Evolutionary conservation across 805 yeast genomes (phyloP).

Genomic region (Clavispora carvajalis): DNA sequence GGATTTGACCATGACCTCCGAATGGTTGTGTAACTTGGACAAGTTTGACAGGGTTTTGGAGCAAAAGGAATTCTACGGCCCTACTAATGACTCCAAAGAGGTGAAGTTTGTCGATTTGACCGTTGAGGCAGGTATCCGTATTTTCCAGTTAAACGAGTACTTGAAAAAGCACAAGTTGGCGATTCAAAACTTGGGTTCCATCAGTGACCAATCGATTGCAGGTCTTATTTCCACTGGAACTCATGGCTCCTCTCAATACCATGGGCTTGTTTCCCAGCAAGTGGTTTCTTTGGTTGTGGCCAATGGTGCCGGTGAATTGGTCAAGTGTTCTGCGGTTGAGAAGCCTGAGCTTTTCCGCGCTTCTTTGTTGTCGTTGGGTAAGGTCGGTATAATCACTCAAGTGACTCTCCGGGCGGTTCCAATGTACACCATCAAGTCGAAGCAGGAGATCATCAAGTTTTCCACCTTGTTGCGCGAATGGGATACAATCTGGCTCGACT

Average conservation of each 20-base stretch:
- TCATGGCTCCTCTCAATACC: conserved; percentile 91
- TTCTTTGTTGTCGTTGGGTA: conserved; percentile 80
- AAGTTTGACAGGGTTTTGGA: conserved; percentile 53
- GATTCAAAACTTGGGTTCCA: conserved; percentile 88
- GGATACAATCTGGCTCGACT: conserved; percentile 78
- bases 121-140: conserved; percentile 89
- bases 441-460: conserved; percentile 77
- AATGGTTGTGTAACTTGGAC: conserved; percentile 87
- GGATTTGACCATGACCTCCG: conserved; percentile 78
- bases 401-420: conserved; percentile 86
- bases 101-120: conserved; percentile 79
- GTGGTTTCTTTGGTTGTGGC: conserved; percentile 72
- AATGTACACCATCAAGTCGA: conserved; percentile 70
- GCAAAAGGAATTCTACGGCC: conserved; percentile 43
- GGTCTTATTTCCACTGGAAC: conserved; percentile 97
- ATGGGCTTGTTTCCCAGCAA: conserved; percentile 86
- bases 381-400: conserved; percentile 81
- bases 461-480: conserved; percentile 66
- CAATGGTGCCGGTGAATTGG: conserved; percentile 68
- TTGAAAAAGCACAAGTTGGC: conserved; percentile 66
- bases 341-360: conserved; percentile 70
- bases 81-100: conserved; percentile 21
- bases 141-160: conserved; percentile 65
- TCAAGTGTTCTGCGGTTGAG: conserved; percentile 61
- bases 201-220: conserved; percentile 87